Evolutionary conservation across 225 moss, liverwort and hornwort species (phyloP).

Genomic region (Asterella californica): DNA sequence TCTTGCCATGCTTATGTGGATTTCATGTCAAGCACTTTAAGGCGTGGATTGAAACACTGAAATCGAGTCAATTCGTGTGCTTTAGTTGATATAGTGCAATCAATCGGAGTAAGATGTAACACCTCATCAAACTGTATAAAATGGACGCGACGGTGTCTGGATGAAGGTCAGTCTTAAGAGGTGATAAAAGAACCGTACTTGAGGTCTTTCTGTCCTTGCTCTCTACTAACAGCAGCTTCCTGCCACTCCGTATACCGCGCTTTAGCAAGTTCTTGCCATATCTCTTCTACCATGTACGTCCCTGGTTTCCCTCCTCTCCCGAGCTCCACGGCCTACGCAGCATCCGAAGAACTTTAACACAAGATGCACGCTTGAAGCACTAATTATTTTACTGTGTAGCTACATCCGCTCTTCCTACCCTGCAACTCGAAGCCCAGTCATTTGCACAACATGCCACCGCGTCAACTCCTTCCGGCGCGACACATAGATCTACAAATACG

Average conservation of each 20-base stretch:
- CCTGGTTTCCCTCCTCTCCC: slow-evolving; percentile 71
- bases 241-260: slow-evolving; percentile 74
- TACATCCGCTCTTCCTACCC: background rate
- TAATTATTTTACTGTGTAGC: background rate
- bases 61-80: too few relatives aligned
- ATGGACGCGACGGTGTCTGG: background rate
- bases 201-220: slow-evolving; percentile 42
- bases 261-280: slow-evolving; percentile 84
- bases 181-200: slow-evolving; percentile 7
- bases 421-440: too few relatives aligned
- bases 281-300: slow-evolving; percentile 78
- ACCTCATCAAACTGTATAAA: background rate
- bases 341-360: background rate
- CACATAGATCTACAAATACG: too few relatives aligned
- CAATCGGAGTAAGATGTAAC: background rate
- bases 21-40: background rate
- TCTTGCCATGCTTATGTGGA: background rate
- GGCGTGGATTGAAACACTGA: background rate
- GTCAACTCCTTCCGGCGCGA: too few relatives aligned
- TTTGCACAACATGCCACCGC: too few relatives aligned
- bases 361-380: background rate
- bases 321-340: slow-evolving; percentile 65
- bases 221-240: slow-evolving; percentile 47
- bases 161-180: background rate
- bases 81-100: too few relatives aligned